phyloP scores from a whole-genome alignment of 2,329 filamentous ascomycete species.

The Fonsecaea multimorphosa region DNA sequence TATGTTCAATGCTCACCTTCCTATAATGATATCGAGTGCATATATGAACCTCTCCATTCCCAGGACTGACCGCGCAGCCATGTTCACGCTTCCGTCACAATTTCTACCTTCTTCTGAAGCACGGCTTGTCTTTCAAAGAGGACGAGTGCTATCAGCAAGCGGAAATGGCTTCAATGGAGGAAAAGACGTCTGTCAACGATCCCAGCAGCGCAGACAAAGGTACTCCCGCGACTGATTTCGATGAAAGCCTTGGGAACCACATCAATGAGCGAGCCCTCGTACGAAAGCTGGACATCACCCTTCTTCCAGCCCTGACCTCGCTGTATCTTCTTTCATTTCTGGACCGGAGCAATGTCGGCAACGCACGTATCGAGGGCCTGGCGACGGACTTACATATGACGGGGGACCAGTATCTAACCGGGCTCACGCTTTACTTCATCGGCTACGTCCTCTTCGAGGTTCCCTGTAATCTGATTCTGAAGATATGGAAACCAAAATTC shows the following conservation, averaged over 20 bases:
- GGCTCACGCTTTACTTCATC: conserved; percentile 35
- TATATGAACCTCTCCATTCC: neutral
- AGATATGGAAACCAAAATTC: conserved; percentile 27
- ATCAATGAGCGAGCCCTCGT: conserved; percentile 50
- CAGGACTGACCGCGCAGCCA: neutral
- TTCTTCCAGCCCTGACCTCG: conserved; percentile 53
- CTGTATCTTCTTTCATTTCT: conserved; percentile 54
- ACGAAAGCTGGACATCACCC: conserved; percentile 52
- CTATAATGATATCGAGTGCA: neutral
- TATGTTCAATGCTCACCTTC: neutral
- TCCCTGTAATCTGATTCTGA: conserved; percentile 47
- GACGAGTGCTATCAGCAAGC: neutral
- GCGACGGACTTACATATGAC: conserved; percentile 46
- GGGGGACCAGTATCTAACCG: conserved; percentile 29
- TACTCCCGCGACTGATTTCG: neutral
- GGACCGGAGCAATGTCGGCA: conserved; percentile 53
- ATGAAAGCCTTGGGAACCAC: neutral
- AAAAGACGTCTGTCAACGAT: neutral
- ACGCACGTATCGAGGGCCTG: conserved; percentile 49
- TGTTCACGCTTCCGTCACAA: neutral
- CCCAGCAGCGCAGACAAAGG: neutral
- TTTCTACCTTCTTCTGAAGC: neutral
- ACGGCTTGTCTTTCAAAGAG: neutral
- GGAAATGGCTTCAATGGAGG: conserved; percentile 7
- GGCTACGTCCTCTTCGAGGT: conserved; percentile 43